Evolutionary conservation across 495 filamentous ascomycete species (phyloP).

Genomic region (Cercophora scortea): DNA sequence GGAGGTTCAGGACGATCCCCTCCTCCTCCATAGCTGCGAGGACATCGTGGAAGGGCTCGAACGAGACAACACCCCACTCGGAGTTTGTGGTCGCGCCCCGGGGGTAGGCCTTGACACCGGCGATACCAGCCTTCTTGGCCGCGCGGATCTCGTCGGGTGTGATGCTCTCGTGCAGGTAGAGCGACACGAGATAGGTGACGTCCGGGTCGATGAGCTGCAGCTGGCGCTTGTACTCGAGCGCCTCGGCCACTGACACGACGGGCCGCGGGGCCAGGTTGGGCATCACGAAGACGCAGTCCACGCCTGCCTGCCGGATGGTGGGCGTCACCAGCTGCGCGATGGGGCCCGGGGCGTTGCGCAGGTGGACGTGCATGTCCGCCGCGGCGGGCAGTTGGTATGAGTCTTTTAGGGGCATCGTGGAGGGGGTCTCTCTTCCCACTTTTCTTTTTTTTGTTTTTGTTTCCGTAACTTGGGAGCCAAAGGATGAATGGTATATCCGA

Average conservation of each 20-base stretch:
- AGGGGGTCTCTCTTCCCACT: background rate
- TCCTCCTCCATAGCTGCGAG: conserved; percentile 65
- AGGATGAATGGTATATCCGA: too few relatives aligned
- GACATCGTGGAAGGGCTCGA: conserved; percentile 57
- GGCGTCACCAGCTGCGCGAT: conserved; percentile 81
- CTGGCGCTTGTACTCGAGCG: conserved; percentile 63
- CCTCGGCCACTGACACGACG: conserved; percentile 64
- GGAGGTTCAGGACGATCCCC: conserved; percentile 50
- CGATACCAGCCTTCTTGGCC: conserved; percentile 57
- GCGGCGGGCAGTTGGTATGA: conserved; percentile 57
- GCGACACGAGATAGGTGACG: conserved; percentile 79
- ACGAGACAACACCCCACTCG: conserved; percentile 68
- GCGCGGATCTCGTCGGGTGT: conserved; percentile 72
- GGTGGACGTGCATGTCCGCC: conserved; percentile 55
- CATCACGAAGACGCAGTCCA: conserved; percentile 70
- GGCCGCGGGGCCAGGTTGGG: conserved; percentile 49
- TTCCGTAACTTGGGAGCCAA: too few relatives aligned
- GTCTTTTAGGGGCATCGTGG: conserved; percentile 34
- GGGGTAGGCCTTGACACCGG: conserved; percentile 51
- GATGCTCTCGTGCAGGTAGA: conserved; percentile 66
- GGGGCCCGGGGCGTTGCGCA: conserved; percentile 58
- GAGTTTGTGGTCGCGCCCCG: conserved; percentile 78
- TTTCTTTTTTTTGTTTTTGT: background rate
- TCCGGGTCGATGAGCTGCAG: conserved; percentile 61
- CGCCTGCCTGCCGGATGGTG: conserved; percentile 58